Evolutionary conservation across 257 asterid genomes (phyloP), one percentile per base, ranked within the genome.

Genomic region (Anisodus tanguticus): DNA sequence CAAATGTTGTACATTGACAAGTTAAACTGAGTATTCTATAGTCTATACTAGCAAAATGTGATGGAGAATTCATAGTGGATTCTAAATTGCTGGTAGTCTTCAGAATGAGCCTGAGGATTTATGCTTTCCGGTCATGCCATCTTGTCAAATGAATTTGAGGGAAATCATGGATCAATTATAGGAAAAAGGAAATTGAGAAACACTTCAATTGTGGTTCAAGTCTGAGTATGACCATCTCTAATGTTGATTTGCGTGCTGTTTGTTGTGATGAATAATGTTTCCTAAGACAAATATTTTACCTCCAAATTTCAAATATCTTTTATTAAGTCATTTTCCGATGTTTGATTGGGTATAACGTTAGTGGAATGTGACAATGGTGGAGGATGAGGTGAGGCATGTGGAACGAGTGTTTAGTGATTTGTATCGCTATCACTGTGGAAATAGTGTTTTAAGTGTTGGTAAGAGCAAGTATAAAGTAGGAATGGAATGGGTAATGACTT

Each of bases 321-420:
- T 41, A 15, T 69, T 10, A 71, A n/a, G 58, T 71, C 58, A 64
- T 64, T 71, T 71, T 22, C 58, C 4, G 59, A 9, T 71, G 80
- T 45, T 71, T 71, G n/a, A 71, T 10, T 47, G 59, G 57, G 37
- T 72, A 31, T 72, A 72, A 58, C 54, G 3, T 10, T 45, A 45
- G 58, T 6, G n/a, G n/a, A 45, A 9, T 45, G n/a, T 45, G 35
- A 72, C 39, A 9, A 45, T 72, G 58, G 41, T n/a, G 59, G 55
- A 3, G 41, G 80, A 26, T 64, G n/a, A 11, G 45, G n/a, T 11
- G 43, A 31, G 71, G n/a, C 71, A 31, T 11, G n/a, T 17, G 45
- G 71, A 64, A 64, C 13, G 71, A 64, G 71, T 64, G n/a, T 64
- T 64, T 10, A 22, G 58, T 71, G 79, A 71, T 71, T 71, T 70